Conservation (phyloP, 345 rosid genomes). For the Ceriops decandra region DNA sequence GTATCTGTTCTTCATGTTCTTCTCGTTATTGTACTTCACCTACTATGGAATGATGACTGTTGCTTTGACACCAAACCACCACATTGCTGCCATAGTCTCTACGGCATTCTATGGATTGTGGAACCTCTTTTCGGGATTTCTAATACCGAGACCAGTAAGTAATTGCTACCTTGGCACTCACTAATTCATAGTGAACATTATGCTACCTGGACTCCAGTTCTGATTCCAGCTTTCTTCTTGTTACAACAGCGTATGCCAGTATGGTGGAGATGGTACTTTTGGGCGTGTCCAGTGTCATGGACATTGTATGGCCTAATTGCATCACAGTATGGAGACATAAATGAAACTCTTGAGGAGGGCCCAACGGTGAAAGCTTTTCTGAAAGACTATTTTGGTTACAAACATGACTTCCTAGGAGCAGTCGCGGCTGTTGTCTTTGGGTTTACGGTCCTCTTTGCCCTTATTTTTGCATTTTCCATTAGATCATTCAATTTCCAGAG, state of each 20-base stretch:
- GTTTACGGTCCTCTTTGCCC: slow-evolving; percentile 8
- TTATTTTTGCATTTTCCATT: slow-evolving; percentile 17
- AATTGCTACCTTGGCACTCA: too few species aligned
- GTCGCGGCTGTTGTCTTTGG: slow-evolving; percentile 17
- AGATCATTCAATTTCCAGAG: slow-evolving; percentile 23
- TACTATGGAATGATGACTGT: slow-evolving; percentile 72
- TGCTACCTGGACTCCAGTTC: neutral
- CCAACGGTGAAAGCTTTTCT: slow-evolving; percentile 9
- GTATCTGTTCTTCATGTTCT: slow-evolving; percentile 59
- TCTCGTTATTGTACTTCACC: slow-evolving; percentile 61
- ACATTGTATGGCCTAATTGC: slow-evolving; percentile 24
- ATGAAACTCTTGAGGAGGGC: neutral
- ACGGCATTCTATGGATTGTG: slow-evolving; percentile 48
- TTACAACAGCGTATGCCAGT: slow-evolving; percentile 34
- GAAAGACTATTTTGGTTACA: slow-evolving; percentile 3
- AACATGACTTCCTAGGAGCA: slow-evolving; percentile 20
- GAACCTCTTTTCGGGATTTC: slow-evolving; percentile 65
- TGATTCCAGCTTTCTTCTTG: neutral
- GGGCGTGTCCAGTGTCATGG: slow-evolving; percentile 39
- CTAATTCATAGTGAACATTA: neutral
- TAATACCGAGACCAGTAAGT: slow-evolving; percentile 60
- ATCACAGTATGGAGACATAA: slow-evolving; percentile 17
- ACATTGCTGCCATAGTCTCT: slow-evolving; percentile 50
- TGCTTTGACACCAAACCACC: slow-evolving; percentile 62
- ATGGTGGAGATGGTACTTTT: slow-evolving; percentile 47